Percentiles rank a stretch among this genome's conserved stretches.
Conservation (phyloP, 768 basidiomycete genomes). For the Serendipita sp. region DNA sequence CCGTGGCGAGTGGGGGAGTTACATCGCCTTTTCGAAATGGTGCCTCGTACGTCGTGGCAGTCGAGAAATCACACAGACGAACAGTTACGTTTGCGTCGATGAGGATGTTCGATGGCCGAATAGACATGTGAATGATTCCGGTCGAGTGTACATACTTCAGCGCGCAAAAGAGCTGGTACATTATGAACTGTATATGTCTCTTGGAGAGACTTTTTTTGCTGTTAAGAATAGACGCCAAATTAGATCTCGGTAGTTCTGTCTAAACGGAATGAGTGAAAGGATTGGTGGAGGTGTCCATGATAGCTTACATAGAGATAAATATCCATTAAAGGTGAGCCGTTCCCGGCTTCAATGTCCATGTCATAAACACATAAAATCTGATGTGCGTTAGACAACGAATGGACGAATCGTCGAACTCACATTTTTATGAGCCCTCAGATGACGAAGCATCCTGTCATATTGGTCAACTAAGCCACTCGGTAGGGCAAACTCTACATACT, state of each 20-base stretch:
- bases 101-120: not conserved
- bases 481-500: not conserved
- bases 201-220: not conserved
- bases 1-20: not conserved
- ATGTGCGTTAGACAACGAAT: not conserved
- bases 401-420: not conserved
- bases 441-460: not conserved
- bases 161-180: not conserved
- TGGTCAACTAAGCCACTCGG: not conserved
- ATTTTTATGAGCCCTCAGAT: not conserved
- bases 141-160: not conserved
- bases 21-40: not conserved
- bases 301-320: constrained; percentile 2
- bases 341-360: not conserved
- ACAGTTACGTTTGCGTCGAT: not conserved
- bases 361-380: constrained; percentile 1
- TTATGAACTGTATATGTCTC: not conserved
- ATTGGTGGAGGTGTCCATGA: not conserved
- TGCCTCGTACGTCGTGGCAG: not conserved
- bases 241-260: constrained; percentile 2
- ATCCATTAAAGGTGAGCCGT: not conserved
- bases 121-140: constrained; percentile 3
- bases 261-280: not conserved
- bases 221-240: not conserved
- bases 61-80: not conserved